Base-by-base conservation (phyloP, 2,329 filamentous ascomycete genomes). In the Aspergillus ustus region DNA sequence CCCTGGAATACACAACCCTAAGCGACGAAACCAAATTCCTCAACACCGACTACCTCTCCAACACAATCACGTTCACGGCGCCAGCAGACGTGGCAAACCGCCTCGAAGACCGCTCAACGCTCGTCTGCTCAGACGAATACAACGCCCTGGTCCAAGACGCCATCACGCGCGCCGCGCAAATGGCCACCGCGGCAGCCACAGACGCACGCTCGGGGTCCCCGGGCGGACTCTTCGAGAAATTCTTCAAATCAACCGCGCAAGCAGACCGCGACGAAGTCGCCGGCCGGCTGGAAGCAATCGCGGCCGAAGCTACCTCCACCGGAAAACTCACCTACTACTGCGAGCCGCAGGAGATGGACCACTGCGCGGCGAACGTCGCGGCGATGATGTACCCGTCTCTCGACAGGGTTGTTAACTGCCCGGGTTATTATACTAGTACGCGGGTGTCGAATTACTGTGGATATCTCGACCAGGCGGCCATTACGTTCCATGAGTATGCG, bases 241-340 rank as follows among this genome's bases (percentile, higher is more conserved):
- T 60, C 57, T 67, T 67, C 59, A 67, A 57, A 57, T 59, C 63
- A n/a, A 54, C 53, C 15, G 28, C 40, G n/a, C 25, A 63, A 40
- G 31, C 49, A 0, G 61, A 58, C 19, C 52, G 43, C 3, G 56
- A 60, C 20, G 52, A 62, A 44, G 65, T 67, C 19, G 61, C 65
- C 0, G 61, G 59, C 44, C 63, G 63, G 1, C 22, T 67, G 17
- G 63, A 65, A 8, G 65, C 65, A 1, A 63, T 67, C 45, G 63
- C 65, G 4, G 54, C 45, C 7, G 65, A 67, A 43, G 65, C 65
- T 2, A 62, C 61, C 5, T 52, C 61, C 3, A 62, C 56, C 9
- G 65, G 65, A 3, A 57, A 56, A 7, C 49, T 67, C 28, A 62
- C 51, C 1, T 67, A 67, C 37, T 67, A 65, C 53, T 67, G 65